Base-by-base conservation (phyloP, 179 eudicot genomes). In the Vitellaria paradoxa region DNA sequence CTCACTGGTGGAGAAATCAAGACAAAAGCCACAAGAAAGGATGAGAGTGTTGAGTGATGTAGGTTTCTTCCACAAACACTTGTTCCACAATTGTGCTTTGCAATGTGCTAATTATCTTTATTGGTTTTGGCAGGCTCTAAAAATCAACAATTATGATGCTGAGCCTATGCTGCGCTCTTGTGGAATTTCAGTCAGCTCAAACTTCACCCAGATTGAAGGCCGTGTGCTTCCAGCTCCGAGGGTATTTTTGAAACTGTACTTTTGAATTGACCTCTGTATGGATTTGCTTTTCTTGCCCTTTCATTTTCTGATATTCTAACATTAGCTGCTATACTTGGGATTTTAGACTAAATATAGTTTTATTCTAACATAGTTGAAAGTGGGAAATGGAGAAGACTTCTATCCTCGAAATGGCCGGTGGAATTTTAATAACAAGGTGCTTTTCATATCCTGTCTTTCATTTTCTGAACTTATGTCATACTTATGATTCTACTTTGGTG, bases 11-110 rank as follows among this genome's bases (percentile, higher is more conserved):
- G 98, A 94, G 86, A 94, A 94, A 53, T 94, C 97, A 1, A 86
- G 96, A 20, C 98, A 94, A 65, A 94, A 94, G 83, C 98, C 98
- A 0, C 92, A 88, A 67, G 97, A 94, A 70, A 84, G 97, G 78
- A 91, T 89, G 98, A 83, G 84, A n/a, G 87, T 82, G 46, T 82
- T 94, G 61, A 86, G 84, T 50, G 86, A 91, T 82, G 98, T 94
- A 79, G 63, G 88, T 71, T 13, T 64, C 67, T 26, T 47, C 18
- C 5, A 5, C 42, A 0, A 26, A 62, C 49, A 50, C 65, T 21
- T 6, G n/a, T 2, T 46, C 14, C 4, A n/a, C 2, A 59, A 37
- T 68, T 13, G 63, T 69, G 8, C 4, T 70, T 9, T 23, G 20
- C 20, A n/a, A 10, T 21, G 7, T 62, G 5, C 69, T 23, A 21